Conservation (phyloP, 2,329 filamentous ascomycete species). For the Diaporthe batatas region DNA sequence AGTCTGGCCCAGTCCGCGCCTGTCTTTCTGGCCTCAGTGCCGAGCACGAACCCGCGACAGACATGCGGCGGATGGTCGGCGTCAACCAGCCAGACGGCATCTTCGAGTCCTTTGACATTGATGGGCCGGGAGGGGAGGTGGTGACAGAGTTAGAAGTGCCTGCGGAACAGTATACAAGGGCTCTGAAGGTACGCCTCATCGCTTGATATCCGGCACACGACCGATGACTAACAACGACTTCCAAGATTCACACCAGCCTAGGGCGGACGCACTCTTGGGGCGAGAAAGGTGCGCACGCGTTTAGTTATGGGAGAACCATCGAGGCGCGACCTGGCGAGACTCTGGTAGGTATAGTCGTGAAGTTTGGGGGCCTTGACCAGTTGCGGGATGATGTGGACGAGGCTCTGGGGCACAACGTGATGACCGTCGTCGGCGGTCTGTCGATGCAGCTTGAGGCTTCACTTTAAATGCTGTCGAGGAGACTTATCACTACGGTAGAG, state of each 20-base stretch:
- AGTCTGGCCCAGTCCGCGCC: too few species aligned
- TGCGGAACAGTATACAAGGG: neutral
- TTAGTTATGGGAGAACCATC: neutral
- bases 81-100: neutral
- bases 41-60: neutral
- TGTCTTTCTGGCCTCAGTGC: neutral
- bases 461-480: neutral
- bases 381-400: neutral
- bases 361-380: neutral
- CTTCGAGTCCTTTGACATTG: neutral
- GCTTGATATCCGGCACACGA: too few species aligned
- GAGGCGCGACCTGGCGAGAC: neutral
- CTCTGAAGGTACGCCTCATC: neutral
- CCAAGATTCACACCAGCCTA: neutral
- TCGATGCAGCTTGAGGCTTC: constrained; percentile 1
- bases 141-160: neutral
- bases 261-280: neutral
- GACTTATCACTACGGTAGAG: neutral
- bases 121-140: constrained; percentile 11
- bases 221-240: neutral
- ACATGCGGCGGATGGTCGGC: neutral
- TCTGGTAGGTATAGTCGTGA: constrained; percentile 4
- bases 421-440: neutral
- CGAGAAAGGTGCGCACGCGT: neutral
- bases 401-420: neutral